Evolutionary conservation across 768 basidiomycete genomes (phyloP), one percentile per base, ranked within the genome.

Genomic region (Hericium erinaceus): DNA sequence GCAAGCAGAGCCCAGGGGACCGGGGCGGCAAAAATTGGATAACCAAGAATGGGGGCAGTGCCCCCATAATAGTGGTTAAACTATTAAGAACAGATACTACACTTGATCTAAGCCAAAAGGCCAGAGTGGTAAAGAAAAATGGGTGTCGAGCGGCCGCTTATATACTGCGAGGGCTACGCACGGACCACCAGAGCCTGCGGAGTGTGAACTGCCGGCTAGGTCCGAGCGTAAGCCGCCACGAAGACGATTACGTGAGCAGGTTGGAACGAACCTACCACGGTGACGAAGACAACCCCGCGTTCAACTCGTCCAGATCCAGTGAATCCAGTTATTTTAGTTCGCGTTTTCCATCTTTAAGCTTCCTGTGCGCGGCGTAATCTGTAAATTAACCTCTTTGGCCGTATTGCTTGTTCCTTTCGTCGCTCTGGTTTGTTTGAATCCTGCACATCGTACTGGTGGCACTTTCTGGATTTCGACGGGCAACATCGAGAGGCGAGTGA

Each of bases 81-180:
- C 81, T 82, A 82, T 83, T 83, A 87, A 89, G 86, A 89, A 89
- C 88, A 91, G 87, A 89, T 91, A 90, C 88, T 89, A 90, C 88
- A 90, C 88, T 89, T 89, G 87, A 89, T 90, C 88, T 89, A 89
- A 90, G 88, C 87, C 87, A 89, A 87, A 86, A 88, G 87, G 85
- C 86, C 86, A 87, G 86, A 88, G 86, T 87, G 86, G 85, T 86
- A 77, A 84, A 63, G 73, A 60, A 39, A 33, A 33, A 8, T 33
- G 8, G 7, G 9, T 2, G 33, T 33, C 33, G 33, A 4, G 33
- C 33, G 33, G 0, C 33, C 33, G 33, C 9, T 8, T 46, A 2
- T 46, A n/a, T 18, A 37, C 4, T 13, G 11, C 15, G 20, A 7
- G 20, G 33, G 18, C 15, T 2, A 12, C 20, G 26, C 13, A 18